Evolutionary conservation across 805 yeast species (phyloP), one percentile per base, ranked within the genome.

Genomic region (Wickerhamiella qilinensis): DNA sequence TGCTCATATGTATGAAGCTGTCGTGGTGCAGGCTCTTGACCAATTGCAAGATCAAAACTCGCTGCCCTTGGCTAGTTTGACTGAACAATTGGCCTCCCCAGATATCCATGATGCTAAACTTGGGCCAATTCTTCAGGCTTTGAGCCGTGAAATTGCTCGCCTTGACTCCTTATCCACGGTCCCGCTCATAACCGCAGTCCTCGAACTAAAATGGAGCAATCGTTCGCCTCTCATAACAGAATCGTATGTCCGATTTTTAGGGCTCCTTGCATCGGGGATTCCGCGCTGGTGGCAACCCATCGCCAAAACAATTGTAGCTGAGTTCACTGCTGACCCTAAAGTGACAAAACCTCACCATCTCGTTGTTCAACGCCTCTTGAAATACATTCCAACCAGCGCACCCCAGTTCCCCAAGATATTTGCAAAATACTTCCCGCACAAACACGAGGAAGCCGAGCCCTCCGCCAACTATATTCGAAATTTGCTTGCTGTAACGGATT

Each of bases 201-300:
- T 85, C 35, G 68, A 64, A 43, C 66, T 78, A 39, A 55, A 56
- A 45, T 83, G 93, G 91, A 64, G 76, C 51, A 62, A 58, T 18
- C 48, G 67, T 25, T 63, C 68, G 4, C 47, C 52, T 8, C 45
- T 50, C 14, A 70, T 76, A 47, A 58, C 71, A 20, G 61, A 64
- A 36, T 60, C 65, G 35, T 85, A 80, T 57, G 68, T 77, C 35
- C 76, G 73, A 33, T 91, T 91, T 56, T 60, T 83, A 34, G 68
- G 74, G 33, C 81, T 86, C 20, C 65, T 88, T 38, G 81, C 86
- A 29, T 78, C 93, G 3, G 79, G 88, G 34, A 67, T 77, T 43
- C 97, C 97, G 6, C 82, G 76, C 56, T 88, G 93, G 82, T 75
- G 91, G 73, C 69, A 72, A 45, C 93, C 82, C 42, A 82, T 88